A percentile compares a stretch with the other conserved stretches of the same genome.
These are phyloP conservation scores for Chytriomyces confervae DNA, from an alignment of 192 early-diverging fungal genomes.

Conservation along the genomic window DNA sequence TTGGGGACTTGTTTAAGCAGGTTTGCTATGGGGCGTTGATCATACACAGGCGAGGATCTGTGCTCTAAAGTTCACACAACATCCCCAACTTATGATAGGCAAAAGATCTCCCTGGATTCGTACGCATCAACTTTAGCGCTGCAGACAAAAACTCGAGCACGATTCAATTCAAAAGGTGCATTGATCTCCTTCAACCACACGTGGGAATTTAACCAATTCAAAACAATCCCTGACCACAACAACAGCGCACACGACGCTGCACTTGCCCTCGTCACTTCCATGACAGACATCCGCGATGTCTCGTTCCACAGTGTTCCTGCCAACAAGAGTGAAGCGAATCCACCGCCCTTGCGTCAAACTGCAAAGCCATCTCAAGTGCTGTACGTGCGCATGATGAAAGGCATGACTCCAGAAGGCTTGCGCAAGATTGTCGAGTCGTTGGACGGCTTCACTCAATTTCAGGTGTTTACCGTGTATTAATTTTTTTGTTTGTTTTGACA, in stretches of 20 bases:
- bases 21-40: constrained; percentile 12
- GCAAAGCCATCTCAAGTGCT: constrained; percentile 24
- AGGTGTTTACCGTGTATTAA: constrained; percentile 4
- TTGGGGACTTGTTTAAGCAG: constrained; percentile 23
- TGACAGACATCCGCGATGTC: constrained; percentile 13
- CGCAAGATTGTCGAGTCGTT: constrained; percentile 18
- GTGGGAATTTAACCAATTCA: too few relatives aligned
- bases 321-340: neutral
- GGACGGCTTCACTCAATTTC: constrained; percentile 8
- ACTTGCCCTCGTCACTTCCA: constrained; percentile 13
- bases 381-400: constrained; percentile 33
- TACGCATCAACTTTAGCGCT: constrained; percentile 29
- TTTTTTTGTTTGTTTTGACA: neutral
- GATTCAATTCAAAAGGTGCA: constrained; percentile 16
- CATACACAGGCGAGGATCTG: neutral
- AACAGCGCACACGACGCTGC: neutral
- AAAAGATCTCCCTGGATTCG: constrained; percentile 24
- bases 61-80: neutral
- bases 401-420: constrained; percentile 13
- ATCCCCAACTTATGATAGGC: constrained; percentile 3
- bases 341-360: constrained; percentile 14
- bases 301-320: neutral
- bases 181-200: too few relatives aligned
- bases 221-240: too few relatives aligned
- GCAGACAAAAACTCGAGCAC: constrained; percentile 20